These are phyloP conservation scores for Pseudopithomyces chartarum DNA, from an alignment of 2,329 filamentous ascomycete species.

Conservation along the genomic window DNA sequence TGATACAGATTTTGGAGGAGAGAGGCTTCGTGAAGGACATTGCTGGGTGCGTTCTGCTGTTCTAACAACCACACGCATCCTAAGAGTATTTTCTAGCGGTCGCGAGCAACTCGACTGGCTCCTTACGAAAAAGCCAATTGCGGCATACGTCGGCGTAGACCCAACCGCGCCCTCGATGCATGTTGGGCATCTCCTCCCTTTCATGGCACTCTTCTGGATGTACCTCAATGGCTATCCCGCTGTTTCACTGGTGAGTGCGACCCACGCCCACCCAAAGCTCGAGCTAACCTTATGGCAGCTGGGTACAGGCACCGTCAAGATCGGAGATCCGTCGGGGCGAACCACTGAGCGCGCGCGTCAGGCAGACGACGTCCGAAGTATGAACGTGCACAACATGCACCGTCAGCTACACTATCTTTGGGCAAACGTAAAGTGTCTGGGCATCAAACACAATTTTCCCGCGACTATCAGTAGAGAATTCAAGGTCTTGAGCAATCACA, in stretches of 20 bases:
- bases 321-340: slow-evolving; percentile 79
- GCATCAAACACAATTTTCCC: slow-evolving; percentile 67
- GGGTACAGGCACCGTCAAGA: slow-evolving; percentile 75
- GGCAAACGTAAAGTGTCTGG: slow-evolving; percentile 71
- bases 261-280: slow-evolving; percentile 9
- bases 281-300: slow-evolving; percentile 49
- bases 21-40: slow-evolving; percentile 75
- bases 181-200: slow-evolving; percentile 77
- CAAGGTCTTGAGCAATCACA: slow-evolving; percentile 77
- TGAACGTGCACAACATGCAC: slow-evolving; percentile 71
- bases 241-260: slow-evolving; percentile 60
- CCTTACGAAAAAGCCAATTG: slow-evolving; percentile 69
- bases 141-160: slow-evolving; percentile 81
- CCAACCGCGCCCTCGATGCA: slow-evolving; percentile 81
- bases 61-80: slow-evolving; percentile 2
- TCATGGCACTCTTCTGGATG: slow-evolving; percentile 86
- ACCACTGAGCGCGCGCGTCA: slow-evolving; percentile 64
- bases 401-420: slow-evolving; percentile 75
- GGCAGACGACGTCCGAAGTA: slow-evolving; percentile 57
- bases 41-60: slow-evolving; percentile 64
- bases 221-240: slow-evolving; percentile 75
- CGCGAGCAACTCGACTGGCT: slow-evolving; percentile 64
- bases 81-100: slow-evolving; percentile 36
- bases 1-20: slow-evolving; percentile 70
- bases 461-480: slow-evolving; percentile 69